Percentiles rank a stretch among this genome's conserved stretches.
phyloP scores from a whole-genome alignment of 441 rosid genomes.

The Kokia cookei region DNA sequence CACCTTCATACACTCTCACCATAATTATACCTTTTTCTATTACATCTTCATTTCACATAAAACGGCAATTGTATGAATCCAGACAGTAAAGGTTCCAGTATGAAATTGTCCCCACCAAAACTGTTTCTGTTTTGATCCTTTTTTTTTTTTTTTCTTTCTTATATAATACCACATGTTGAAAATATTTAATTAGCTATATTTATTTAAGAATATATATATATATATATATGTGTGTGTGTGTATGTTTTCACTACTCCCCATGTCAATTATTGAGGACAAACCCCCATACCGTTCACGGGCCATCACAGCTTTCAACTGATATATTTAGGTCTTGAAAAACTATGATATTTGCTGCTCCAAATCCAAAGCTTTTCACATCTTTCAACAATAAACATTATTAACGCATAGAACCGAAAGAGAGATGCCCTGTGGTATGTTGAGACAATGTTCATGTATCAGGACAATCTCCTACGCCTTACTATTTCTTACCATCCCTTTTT shows the following conservation, averaged over 20 bases:
- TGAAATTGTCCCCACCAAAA: neutral
- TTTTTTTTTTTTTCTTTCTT: no score
- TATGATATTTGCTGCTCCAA: neutral
- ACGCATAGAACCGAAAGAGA: neutral
- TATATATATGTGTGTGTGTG: no score
- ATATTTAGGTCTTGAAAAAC: neutral
- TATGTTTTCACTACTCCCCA: slow-evolving; percentile 13
- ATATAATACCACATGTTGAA: no score
- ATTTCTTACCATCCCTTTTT: no score
- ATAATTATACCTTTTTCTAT: neutral
- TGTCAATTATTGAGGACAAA: slow-evolving; percentile 22
- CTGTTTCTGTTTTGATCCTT: neutral
- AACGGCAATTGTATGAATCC: no score
- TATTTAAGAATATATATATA: no score
- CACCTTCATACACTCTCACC: neutral
- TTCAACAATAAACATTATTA: neutral
- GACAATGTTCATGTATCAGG: slow-evolving; percentile 7
- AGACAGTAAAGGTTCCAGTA: neutral
- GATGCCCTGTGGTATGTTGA: neutral
- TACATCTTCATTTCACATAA: neutral
- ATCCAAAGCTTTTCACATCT: neutral
- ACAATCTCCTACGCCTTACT: neutral
- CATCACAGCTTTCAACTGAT: neutral
- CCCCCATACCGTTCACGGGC: slow-evolving; percentile 20
- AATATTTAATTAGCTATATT: no score